phyloP scores from a whole-genome alignment of 768 basidiomycete species.

The Hypholoma fasciculare region DNA sequence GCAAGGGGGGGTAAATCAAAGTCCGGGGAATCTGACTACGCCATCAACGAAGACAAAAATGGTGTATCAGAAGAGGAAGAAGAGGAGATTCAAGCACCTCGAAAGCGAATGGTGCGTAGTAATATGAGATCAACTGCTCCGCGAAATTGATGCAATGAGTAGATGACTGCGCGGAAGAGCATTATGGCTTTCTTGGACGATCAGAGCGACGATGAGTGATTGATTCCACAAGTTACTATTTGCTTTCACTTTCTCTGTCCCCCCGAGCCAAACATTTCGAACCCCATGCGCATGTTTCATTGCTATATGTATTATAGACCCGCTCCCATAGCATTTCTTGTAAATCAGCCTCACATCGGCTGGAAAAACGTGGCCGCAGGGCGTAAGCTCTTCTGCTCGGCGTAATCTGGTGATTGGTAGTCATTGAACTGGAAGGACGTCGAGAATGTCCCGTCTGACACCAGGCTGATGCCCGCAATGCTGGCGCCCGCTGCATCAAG shows the following conservation, averaged over 20 bases:
- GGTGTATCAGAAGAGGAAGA: slow-evolving; percentile 24
- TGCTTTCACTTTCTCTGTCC: not conserved
- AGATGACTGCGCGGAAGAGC: slow-evolving; percentile 52
- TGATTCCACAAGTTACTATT: not conserved
- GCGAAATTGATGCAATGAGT: not conserved
- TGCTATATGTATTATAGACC: not conserved
- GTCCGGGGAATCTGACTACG: slow-evolving; percentile 21
- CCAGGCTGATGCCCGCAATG: slow-evolving; percentile 39
- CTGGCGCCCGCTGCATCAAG: slow-evolving; percentile 42
- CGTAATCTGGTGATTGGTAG: slow-evolving; percentile 42
- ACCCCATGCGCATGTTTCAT: not conserved
- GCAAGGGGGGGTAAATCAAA: slow-evolving; percentile 19
- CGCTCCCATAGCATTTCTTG: not conserved
- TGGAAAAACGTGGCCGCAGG: slow-evolving; percentile 24
- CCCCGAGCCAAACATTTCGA: not conserved
- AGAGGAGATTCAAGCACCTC: slow-evolving; percentile 31
- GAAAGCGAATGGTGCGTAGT: slow-evolving; percentile 41
- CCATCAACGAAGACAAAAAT: slow-evolving; percentile 24
- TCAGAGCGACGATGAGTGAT: slow-evolving; percentile 58
- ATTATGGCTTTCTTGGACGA: slow-evolving; percentile 74
- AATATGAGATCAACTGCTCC: not conserved
- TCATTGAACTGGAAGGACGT: slow-evolving; percentile 39
- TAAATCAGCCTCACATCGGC: slow-evolving; percentile 29
- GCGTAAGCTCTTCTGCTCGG: slow-evolving; percentile 31
- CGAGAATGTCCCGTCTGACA: slow-evolving; percentile 45